Evolutionary conservation across 192 early-diverging fungal species (phyloP).

Genomic region (Entomortierella parvispora): DNA sequence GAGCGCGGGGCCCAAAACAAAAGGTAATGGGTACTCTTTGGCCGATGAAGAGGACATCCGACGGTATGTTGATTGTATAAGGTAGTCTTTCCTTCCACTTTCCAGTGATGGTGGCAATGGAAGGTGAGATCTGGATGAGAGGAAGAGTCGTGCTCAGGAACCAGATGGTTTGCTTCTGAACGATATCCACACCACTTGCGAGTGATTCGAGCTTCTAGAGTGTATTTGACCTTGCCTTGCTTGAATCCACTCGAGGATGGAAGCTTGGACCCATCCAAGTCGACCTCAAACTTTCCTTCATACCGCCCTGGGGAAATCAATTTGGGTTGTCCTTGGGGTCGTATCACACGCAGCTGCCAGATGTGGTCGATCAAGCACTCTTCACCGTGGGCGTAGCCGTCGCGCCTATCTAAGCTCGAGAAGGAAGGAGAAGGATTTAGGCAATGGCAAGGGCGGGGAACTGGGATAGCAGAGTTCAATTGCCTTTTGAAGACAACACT

Average conservation of each 20-base stretch:
- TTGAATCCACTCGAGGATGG: constrained; percentile 2
- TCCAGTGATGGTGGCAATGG: neutral
- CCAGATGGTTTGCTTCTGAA: constrained; percentile 12
- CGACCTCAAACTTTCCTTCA: constrained; percentile 7
- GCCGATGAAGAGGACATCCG: constrained; percentile 6
- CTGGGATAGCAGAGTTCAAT: no score
- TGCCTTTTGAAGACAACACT: no score
- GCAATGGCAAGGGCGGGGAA: no score
- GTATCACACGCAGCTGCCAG: constrained; percentile 6
- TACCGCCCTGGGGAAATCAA: constrained; percentile 13
- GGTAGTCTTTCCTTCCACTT: constrained; percentile 15
- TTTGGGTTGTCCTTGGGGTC: neutral
- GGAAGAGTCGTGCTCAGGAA: constrained; percentile 7
- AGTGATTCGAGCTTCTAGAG: neutral
- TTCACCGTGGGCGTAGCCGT: neutral
- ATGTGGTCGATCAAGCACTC: neutral
- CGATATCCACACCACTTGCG: constrained; percentile 17
- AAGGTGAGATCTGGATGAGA: neutral
- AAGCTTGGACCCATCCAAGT: neutral
- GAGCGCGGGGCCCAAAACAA: constrained; percentile 8
- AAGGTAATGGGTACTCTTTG: constrained; percentile 12
- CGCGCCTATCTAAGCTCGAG: neutral
- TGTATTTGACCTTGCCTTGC: neutral
- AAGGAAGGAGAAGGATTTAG: neutral
- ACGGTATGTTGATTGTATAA: constrained; percentile 8